Conservation (phyloP, 768 basidiomycete species). For the Lanmaoa pseudosensibilis region DNA sequence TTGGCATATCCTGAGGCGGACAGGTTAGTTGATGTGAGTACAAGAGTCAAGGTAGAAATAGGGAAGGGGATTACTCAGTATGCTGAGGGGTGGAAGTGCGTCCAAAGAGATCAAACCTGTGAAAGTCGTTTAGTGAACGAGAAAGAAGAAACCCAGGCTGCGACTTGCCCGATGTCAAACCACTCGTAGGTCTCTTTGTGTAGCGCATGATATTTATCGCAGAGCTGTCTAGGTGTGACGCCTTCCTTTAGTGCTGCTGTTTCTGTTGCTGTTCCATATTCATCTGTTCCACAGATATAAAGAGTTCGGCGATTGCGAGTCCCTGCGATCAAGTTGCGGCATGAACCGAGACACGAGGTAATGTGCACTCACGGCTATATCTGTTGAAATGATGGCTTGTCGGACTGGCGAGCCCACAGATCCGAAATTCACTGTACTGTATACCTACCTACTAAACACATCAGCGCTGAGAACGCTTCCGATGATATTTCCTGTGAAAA, state of each 20-base stretch:
- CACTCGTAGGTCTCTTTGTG: conserved; percentile 95
- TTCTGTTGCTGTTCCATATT: conserved; percentile 99
- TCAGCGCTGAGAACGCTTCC: conserved; percentile 97
- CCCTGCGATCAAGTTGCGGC: conserved; percentile 27
- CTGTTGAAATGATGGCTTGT: conserved; percentile 32
- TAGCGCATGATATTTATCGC: conserved; percentile 86
- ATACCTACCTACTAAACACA: conserved; percentile 85
- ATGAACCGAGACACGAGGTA: not conserved
- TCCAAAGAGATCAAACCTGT: conserved; percentile 93
- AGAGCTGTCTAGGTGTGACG: conserved; percentile 73
- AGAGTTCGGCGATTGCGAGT: conserved; percentile 87
- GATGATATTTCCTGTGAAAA: conserved; percentile 72
- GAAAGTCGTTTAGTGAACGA: not conserved
- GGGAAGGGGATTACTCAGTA: conserved; percentile 61
- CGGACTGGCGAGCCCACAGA: conserved; percentile 1
- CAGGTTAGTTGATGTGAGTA: not conserved
- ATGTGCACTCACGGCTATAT: conserved; percentile 54
- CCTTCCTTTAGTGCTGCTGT: conserved; percentile 93
- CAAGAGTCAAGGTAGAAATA: not conserved
- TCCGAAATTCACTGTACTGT: not conserved
- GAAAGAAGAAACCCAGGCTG: not conserved
- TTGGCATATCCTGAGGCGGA: conserved; percentile 72
- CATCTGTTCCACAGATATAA: conserved; percentile 97
- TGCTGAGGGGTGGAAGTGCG: conserved; percentile 90
- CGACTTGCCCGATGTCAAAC: conserved; percentile 87